These are phyloP conservation scores for Pleurotus eryngii DNA, from an alignment of 768 basidiomycete genomes.

Conservation along the genomic window DNA sequence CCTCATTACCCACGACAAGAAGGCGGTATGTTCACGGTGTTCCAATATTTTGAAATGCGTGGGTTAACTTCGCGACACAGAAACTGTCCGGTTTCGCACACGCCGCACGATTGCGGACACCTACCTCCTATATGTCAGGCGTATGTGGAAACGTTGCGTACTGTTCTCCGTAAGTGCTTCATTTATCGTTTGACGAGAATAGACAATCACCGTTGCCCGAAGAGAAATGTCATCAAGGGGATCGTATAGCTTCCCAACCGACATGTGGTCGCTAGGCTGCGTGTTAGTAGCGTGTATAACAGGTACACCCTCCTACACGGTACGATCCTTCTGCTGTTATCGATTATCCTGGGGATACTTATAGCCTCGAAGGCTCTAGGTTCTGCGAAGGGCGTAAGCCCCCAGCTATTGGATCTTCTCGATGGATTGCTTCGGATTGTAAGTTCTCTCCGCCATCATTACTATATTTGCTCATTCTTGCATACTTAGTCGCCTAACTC, in stretches of 20 bases:
- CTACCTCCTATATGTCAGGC: constrained; percentile 15
- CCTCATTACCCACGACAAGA: constrained; percentile 34
- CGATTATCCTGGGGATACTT: constrained; percentile 2
- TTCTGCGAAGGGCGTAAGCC: not conserved
- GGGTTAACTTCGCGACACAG: constrained; percentile 19
- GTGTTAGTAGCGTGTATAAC: constrained; percentile 34
- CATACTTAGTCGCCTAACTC: constrained; percentile 19
- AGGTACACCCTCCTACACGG: constrained; percentile 31
- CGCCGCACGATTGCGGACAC: constrained; percentile 26
- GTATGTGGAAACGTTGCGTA: constrained; percentile 25
- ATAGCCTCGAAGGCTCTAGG: not conserved
- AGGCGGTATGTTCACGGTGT: constrained; percentile 31
- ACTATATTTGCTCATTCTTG: not conserved
- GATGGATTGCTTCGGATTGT: constrained; percentile 26
- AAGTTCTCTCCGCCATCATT: not conserved
- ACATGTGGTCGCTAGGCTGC: constrained; percentile 48
- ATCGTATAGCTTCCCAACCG: constrained; percentile 32
- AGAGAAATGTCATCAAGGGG: constrained; percentile 37
- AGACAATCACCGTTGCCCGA: not conserved
- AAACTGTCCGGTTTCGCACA: constrained; percentile 42
- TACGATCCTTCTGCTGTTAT: constrained; percentile 9
- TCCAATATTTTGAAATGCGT: too few species aligned
- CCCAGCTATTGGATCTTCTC: constrained; percentile 19
- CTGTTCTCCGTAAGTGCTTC: constrained; percentile 36
- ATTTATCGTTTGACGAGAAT: not conserved